Evolutionary conservation across 1,284 basidiomycete genomes (phyloP).

Genomic region (Stereum hirsutum): DNA sequence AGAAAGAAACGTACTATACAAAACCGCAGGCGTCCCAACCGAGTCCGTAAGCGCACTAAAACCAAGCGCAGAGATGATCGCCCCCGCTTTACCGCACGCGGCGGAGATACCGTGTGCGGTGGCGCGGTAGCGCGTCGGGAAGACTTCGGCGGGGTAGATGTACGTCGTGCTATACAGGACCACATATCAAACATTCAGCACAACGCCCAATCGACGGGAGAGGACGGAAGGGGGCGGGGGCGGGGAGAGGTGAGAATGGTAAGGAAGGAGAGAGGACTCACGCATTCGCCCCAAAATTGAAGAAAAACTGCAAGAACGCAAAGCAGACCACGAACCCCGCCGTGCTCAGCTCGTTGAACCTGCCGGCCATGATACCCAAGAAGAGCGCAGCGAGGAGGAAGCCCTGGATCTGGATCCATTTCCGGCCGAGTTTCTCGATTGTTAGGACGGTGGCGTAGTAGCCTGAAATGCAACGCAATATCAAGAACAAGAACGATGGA

Average conservation of each 20-base stretch:
- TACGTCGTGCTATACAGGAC: no score
- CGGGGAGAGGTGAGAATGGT: conserved; percentile 17
- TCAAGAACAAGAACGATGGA: not conserved
- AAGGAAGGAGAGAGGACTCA: conserved; percentile 29
- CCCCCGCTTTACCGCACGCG: conserved; percentile 44
- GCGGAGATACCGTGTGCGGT: conserved; percentile 58
- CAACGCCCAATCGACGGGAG: no score
- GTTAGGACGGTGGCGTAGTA: conserved; percentile 64
- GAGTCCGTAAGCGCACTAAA: conserved; percentile 63
- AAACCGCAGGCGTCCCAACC: conserved; percentile 51
- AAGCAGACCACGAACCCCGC: conserved; percentile 68
- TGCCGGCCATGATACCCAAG: conserved; percentile 58
- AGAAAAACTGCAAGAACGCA: conserved; percentile 61
- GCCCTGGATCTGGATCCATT: conserved; percentile 72
- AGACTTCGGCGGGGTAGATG: conserved; percentile 81
- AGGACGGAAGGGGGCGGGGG: conserved; percentile 44
- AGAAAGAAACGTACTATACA: conserved; percentile 54
- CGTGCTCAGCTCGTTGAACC: conserved; percentile 52
- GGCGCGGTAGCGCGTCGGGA: conserved; percentile 78
- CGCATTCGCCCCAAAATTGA: conserved; percentile 85
- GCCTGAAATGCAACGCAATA: conserved; percentile 23
- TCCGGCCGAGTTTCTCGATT: conserved; percentile 66
- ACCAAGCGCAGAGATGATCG: conserved; percentile 75
- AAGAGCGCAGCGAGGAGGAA: conserved; percentile 67
- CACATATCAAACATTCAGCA: no score